Evolutionary conservation across 345 rosid species (phyloP), one percentile per base, ranked within the genome.

Genomic region (Murraya koenigii): DNA sequence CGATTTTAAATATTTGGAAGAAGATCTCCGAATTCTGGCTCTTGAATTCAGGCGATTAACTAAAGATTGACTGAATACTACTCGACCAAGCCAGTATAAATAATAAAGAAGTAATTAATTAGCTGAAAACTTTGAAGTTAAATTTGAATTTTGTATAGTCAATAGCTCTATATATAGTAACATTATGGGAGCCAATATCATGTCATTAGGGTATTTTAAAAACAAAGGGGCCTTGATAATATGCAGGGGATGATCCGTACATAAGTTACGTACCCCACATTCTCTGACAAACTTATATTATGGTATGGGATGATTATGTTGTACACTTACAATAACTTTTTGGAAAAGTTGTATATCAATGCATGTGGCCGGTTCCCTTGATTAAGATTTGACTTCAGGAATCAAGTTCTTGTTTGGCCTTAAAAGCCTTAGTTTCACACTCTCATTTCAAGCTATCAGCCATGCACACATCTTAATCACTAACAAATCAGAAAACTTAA

Each of bases 281-380:
- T 89, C 90, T 82, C 91, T 83, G 93, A 86, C 90, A 86, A 84
- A 66, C 79, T 72, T 75, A 75, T 2, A 41, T 13, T 65, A 65
- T 70, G 80, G 32, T 52, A 55, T 17, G 47, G 67, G 49, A 33
- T 30, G 3, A 44, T 44, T 44, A 44, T 44, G 49, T 14, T 61
- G 44, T 41, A 59, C 61, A 58, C 72, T 28, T 44, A 13, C 0
- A 11, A 2, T 41, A 44, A 44, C 17, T 44, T 13, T 44, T 44
- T 44, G 25, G 20, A 38, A 15, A 19, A 39, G 14, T 2, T n/a
- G 25, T 4, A 5, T 2, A 66, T 38, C 7, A 19, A 2, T 66
- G 23, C 22, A 35, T 32, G 23, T 22, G 7, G 74, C 36, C 17
- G 17, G 1, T 11, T 33, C 4, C 2, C 15, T 75, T 59, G 15